Evolutionary conservation across 1,284 basidiomycete species (phyloP).

Genomic region (Laetiporus sulphureus): DNA sequence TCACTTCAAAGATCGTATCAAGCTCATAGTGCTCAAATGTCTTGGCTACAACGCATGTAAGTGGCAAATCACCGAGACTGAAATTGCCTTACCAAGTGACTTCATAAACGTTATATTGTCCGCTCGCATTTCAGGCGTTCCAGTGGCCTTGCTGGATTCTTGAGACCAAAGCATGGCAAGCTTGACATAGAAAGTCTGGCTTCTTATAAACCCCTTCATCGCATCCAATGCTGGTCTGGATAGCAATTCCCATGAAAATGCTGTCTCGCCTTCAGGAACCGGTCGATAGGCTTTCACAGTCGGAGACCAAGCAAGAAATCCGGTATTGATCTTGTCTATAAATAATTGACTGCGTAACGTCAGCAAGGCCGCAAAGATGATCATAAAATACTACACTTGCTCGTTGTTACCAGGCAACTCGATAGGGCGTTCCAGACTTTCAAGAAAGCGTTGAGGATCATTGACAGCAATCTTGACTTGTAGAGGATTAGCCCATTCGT

Average conservation of each 20-base stretch:
- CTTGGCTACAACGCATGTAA: constrained; percentile 40
- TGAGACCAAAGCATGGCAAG: constrained; percentile 64
- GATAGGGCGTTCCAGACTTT: constrained; percentile 30
- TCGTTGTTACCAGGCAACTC: constrained; percentile 9
- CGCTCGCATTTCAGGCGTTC: constrained; percentile 48
- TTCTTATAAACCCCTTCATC: constrained; percentile 43
- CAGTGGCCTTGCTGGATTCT: constrained; percentile 53
- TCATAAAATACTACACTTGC: neutral
- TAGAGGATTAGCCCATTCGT: constrained; percentile 77
- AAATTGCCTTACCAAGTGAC: constrained; percentile 46
- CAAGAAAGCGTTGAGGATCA: constrained; percentile 42
- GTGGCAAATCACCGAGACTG: constrained; percentile 9
- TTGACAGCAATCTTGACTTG: constrained; percentile 45
- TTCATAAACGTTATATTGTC: constrained; percentile 69
- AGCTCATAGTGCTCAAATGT: constrained; percentile 55
- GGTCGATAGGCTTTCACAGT: constrained; percentile 64
- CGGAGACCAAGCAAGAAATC: constrained; percentile 82
- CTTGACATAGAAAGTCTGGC: constrained; percentile 55
- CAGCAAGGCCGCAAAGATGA: neutral
- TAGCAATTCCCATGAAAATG: constrained; percentile 58
- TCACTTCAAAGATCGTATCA: constrained; percentile 42
- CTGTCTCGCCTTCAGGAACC: constrained; percentile 37
- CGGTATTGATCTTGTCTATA: constrained; percentile 77
- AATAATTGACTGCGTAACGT: constrained; percentile 37
- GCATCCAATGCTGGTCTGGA: constrained; percentile 58